Percentiles rank a stretch among this genome's conserved stretches.
Conservation (phyloP, 805 yeast species). For the Starmerella floricola region DNA sequence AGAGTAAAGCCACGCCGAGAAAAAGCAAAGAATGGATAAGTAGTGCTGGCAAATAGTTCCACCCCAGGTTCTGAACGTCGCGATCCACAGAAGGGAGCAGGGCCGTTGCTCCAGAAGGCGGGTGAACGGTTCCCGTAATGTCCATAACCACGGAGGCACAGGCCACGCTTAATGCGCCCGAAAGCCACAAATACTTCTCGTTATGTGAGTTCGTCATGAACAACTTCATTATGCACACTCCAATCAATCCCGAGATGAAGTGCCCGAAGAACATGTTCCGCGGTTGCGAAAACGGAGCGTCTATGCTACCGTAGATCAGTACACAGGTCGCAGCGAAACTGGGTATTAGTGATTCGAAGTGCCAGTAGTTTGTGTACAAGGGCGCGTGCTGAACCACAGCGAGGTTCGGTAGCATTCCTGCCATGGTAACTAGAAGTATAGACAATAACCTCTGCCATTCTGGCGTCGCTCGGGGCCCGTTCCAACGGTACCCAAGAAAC, state of each 20-base stretch:
- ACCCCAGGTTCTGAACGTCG: slow-evolving; percentile 39
- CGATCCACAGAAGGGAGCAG: slow-evolving; percentile 43
- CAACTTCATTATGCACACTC: slow-evolving; percentile 43
- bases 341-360: slow-evolving; percentile 25
- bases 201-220: slow-evolving; percentile 38
- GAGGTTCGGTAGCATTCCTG: slow-evolving; percentile 23
- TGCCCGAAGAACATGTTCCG: slow-evolving; percentile 48
- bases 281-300: slow-evolving; percentile 54
- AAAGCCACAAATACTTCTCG: slow-evolving; percentile 40
- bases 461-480: slow-evolving; percentile 8
- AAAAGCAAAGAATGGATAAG: slow-evolving; percentile 40
- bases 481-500: slow-evolving; percentile 22
- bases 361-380: slow-evolving; percentile 19
- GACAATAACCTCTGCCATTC: slow-evolving; percentile 10
- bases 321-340: slow-evolving; percentile 50
- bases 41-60: slow-evolving; percentile 55
- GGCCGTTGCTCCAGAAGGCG: slow-evolving; percentile 65
- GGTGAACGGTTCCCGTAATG: slow-evolving; percentile 47
- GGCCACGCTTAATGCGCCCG: slow-evolving; percentile 48
- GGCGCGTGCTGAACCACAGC: slow-evolving; percentile 23
- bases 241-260: slow-evolving; percentile 40
- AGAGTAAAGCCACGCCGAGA: slow-evolving; percentile 39
- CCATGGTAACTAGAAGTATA: slow-evolving; percentile 23
- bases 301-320: slow-evolving; percentile 43
- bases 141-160: slow-evolving; percentile 44